Conservation (phyloP, 2,329 filamentous ascomycete species). For the Arthroderma sp. region DNA sequence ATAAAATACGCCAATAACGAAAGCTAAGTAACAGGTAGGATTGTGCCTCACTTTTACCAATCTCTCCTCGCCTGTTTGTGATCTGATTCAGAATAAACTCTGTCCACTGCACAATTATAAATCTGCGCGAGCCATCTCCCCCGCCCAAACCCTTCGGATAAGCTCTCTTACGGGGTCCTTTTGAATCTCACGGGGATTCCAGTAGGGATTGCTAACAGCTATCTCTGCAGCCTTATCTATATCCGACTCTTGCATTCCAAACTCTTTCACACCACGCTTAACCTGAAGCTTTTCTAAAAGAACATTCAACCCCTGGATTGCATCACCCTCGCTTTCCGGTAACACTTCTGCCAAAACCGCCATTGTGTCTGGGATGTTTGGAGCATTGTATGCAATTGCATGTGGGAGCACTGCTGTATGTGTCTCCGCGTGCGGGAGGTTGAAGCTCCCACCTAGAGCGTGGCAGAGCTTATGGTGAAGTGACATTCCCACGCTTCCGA, state of each 20-base stretch:
- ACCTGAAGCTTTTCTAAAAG: constrained; percentile 43
- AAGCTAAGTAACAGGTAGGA: too few relatives aligned
- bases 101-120: constrained; percentile 23
- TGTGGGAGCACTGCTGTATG: constrained; percentile 52
- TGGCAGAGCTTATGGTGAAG: constrained; percentile 58
- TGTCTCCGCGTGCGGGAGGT: constrained; percentile 52
- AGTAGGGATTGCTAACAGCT: constrained; percentile 45
- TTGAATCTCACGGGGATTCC: constrained; percentile 45
- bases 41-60: not conserved
- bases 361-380: constrained; percentile 41
- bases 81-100: not conserved
- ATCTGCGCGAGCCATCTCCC: constrained; percentile 43
- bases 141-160: constrained; percentile 48
- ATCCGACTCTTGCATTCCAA: constrained; percentile 48
- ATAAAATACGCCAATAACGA: too few relatives aligned
- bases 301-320: constrained; percentile 44
- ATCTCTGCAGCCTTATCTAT: constrained; percentile 49
- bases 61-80: not conserved
- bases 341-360: constrained; percentile 39
- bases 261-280: constrained; percentile 39
- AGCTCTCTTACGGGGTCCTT: constrained; percentile 40
- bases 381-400: constrained; percentile 50
- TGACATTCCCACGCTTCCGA: constrained; percentile 49
- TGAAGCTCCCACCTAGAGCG: constrained; percentile 49
- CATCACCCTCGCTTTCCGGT: constrained; percentile 46